Evolutionary conservation across 495 filamentous ascomycete species (phyloP).

Genomic region (Tuber melanosporum): DNA sequence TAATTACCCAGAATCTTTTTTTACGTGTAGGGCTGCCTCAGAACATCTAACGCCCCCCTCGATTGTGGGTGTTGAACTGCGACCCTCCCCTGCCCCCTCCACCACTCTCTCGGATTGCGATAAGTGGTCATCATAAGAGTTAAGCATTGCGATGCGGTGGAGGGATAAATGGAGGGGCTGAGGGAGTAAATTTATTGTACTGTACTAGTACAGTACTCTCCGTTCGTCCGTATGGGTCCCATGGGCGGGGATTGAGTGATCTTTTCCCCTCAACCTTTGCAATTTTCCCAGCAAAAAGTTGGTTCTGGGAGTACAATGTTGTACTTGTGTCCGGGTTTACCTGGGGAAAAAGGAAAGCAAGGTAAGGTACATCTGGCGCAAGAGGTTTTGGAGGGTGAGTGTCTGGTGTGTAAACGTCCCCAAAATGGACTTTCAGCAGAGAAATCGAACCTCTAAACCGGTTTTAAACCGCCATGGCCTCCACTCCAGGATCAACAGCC

Average conservation of each 20-base stretch:
- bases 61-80: background rate
- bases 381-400: background rate
- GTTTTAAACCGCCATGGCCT: background rate
- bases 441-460: background rate
- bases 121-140: background rate
- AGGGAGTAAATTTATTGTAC: background rate
- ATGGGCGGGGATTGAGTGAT: background rate
- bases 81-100: background rate
- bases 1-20: background rate
- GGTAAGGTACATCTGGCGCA: background rate
- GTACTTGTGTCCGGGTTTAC: too few species aligned
- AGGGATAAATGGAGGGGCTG: background rate
- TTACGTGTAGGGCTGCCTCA: background rate
- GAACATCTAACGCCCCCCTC: background rate
- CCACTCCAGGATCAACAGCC: background rate
- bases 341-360: too few species aligned
- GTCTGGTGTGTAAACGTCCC: background rate
- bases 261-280: background rate
- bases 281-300: background rate
- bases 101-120: background rate
- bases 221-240: background rate
- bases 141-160: background rate
- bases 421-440: background rate
- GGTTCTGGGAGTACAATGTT: background rate
- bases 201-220: background rate